These are phyloP conservation scores for Saccharomyces mikatae DNA, from an alignment of 805 yeast species.

Conservation along the genomic window DNA sequence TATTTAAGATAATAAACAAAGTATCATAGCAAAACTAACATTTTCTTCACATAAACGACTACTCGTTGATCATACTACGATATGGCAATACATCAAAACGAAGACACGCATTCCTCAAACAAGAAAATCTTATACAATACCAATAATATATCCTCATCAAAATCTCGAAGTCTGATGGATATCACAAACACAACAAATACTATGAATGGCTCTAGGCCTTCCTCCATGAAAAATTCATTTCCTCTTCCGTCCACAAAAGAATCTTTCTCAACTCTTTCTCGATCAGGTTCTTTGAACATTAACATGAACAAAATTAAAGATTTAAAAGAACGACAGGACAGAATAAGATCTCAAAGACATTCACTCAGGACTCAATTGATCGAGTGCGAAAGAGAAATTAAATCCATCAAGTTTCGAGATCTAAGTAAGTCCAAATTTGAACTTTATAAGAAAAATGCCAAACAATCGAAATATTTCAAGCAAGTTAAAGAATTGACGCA, in stretches of 20 bases:
- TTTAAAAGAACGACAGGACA: not conserved
- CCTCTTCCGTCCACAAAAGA: not conserved
- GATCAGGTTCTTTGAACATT: not conserved
- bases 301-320: not conserved
- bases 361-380: not conserved
- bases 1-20: not conserved
- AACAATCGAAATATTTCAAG: not conserved
- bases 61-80: not conserved
- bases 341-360: not conserved
- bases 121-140: not conserved
- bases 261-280: not conserved
- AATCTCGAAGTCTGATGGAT: not conserved
- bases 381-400: not conserved
- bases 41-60: not conserved
- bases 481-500: not conserved
- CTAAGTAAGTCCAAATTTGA: not conserved
- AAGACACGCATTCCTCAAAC: not conserved
- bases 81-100: not conserved
- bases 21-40: not conserved
- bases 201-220: not conserved
- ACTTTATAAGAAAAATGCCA: not conserved
- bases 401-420: not conserved
- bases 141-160: not conserved
- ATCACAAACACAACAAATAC: not conserved
- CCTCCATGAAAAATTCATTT: not conserved